These are phyloP conservation scores for Neonectria magnoliae DNA, from an alignment of 2,329 filamentous ascomycete species.

Conservation along the genomic window DNA sequence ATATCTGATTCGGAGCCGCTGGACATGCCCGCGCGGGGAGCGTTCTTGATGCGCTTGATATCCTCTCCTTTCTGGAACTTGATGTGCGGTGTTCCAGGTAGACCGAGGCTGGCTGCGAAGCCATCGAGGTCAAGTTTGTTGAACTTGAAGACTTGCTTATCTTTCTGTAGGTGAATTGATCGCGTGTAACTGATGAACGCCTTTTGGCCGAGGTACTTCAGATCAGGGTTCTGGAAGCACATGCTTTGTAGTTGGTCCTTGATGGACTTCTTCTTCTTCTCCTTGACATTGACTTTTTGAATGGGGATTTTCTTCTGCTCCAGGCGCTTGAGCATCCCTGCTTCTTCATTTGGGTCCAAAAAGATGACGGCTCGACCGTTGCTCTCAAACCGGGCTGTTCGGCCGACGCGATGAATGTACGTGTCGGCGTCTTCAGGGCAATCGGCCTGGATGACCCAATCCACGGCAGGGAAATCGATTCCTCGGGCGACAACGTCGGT, in stretches of 20 bases:
- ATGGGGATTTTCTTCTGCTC: constrained; percentile 92
- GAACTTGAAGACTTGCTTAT: constrained; percentile 91
- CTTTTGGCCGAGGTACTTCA: constrained; percentile 96
- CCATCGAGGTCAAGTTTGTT: constrained; percentile 85
- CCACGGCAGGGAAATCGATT: constrained; percentile 94
- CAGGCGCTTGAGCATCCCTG: constrained; percentile 86
- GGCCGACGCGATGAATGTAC: constrained; percentile 95
- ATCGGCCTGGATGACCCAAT: constrained; percentile 99
- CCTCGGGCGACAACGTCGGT: constrained; percentile 96
- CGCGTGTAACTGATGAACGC: constrained; percentile 91
- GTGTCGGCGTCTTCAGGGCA: constrained; percentile 97
- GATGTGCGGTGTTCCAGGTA: constrained; percentile 92
- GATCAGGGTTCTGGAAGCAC: constrained; percentile 92
- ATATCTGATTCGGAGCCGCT: constrained; percentile 68
- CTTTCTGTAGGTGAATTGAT: constrained; percentile 86
- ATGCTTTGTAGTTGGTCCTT: constrained; percentile 88
- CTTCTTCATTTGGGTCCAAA: constrained; percentile 90
- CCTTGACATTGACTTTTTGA: constrained; percentile 83
- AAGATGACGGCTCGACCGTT: constrained; percentile 90
- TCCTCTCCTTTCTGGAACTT: constrained; percentile 93
- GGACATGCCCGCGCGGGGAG: constrained; percentile 73
- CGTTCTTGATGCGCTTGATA: constrained; percentile 87
- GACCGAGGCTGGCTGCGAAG: constrained; percentile 84
- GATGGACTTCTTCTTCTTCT: constrained; percentile 90
- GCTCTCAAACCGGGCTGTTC: constrained; percentile 92